Evolutionary conservation across 768 basidiomycete genomes (phyloP), one percentile per base, ranked within the genome.

Genomic region (Thelephora ganbajun): DNA sequence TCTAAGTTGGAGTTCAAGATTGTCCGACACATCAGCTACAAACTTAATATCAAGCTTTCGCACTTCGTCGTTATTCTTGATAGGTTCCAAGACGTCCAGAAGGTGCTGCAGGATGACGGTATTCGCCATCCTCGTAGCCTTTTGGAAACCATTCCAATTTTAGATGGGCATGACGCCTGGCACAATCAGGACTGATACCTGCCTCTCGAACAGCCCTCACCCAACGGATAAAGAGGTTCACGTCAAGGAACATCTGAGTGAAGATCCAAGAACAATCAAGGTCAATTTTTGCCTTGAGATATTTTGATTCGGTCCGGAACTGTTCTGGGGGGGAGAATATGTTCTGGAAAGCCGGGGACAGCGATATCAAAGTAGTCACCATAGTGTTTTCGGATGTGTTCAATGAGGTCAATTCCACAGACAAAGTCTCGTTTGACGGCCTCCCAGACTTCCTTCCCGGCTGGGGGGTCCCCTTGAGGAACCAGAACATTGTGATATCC

Each of bases 231-330:
- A 99, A 98, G 56, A 98, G 60, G 33, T 88, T 75, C 43, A 83
- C 80, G 56, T 96, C 93, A 66, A 93, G 96, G 69, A 97, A 97
- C 89, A 97, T 91, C 64, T 97, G 93, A 0, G 93, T 96, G 70
- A 97, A 96, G 64, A 97, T 96, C 67, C 94, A 88, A 60, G 79
- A 73, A 51, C 82, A 86, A 35, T 93, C 92, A 9, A 80, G 85
- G 53, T 94, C 91, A 50, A 93, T 67, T 65, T 97, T 97, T 53
- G 86, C 80, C 66, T 94, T 94, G 53, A 96, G 71, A 63, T 74
- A 93, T 50, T 72, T 64, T 66, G 96, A 80, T 63, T 97, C 93
- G 46, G 75, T 74, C 23, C 73, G 77, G 36, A 74, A 75, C 56
- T 91, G 82, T 43, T 80, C 83, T 0, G 76, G 73, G 1, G 87